These are phyloP conservation scores for Alternaria solani DNA, from an alignment of 2,329 filamentous ascomycete genomes.

Conservation along the genomic window DNA sequence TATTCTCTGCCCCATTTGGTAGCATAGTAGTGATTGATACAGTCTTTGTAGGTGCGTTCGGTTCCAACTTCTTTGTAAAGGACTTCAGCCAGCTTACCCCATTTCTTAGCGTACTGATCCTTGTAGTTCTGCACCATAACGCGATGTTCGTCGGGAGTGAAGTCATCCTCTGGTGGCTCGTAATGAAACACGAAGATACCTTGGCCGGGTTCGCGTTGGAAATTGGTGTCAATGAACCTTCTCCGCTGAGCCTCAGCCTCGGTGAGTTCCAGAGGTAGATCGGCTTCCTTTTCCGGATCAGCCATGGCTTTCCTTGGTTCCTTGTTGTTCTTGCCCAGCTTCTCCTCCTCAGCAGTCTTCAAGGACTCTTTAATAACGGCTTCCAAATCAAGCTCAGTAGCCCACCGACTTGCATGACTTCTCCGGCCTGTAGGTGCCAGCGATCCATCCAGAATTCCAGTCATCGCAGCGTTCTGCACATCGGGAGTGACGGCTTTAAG, in stretches of 20 bases:
- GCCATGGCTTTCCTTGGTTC: conserved; percentile 72
- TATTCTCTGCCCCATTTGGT: conserved; percentile 78
- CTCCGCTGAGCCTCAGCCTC: conserved; percentile 66
- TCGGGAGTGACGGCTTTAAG: conserved; percentile 58
- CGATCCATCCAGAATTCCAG: conserved; percentile 39
- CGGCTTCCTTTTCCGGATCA: conserved; percentile 78
- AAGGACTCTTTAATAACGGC: conserved; percentile 75
- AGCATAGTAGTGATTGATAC: conserved; percentile 86
- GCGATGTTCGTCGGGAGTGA: conserved; percentile 73
- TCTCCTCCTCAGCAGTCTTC: conserved; percentile 71
- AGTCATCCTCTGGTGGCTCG: conserved; percentile 76
- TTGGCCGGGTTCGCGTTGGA: conserved; percentile 69
- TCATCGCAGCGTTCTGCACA: conserved; percentile 38
- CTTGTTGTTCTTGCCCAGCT: conserved; percentile 69
- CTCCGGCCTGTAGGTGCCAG: conserved; percentile 41
- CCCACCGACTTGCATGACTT: conserved; percentile 44
- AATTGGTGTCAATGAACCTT: conserved; percentile 71
- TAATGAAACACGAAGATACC: conserved; percentile 76
- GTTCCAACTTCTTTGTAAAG: conserved; percentile 59
- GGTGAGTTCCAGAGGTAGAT: conserved; percentile 74
- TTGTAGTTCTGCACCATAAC: conserved; percentile 78
- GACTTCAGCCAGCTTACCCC: conserved; percentile 76
- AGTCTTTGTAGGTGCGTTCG: conserved; percentile 76
- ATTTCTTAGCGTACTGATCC: conserved; percentile 77
- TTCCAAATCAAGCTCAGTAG: conserved; percentile 76